A percentile compares a stretch with the other conserved stretches of the same genome.
phyloP scores from a whole-genome alignment of 169 alveolate genomes.

The Plasmodium gonderi region DNA sequence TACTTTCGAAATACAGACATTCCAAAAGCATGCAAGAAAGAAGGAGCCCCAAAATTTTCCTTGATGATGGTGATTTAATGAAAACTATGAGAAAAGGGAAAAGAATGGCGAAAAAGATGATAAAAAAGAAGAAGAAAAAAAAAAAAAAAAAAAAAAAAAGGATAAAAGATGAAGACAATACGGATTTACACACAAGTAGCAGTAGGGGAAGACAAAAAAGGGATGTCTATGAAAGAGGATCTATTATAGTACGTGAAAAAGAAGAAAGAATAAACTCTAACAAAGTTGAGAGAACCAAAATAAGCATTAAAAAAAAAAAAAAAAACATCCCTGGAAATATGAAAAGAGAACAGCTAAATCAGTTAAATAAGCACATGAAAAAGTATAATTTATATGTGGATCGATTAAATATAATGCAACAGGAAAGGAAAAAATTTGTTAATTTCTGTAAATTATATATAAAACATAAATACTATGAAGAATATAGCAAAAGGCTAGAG shows the following conservation, averaged over 20 bases:
- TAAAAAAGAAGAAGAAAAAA: background rate
- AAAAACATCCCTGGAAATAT: background rate
- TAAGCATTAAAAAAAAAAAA: slow-evolving; percentile 3
- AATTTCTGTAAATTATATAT: slow-evolving; percentile 41
- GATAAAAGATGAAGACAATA: background rate
- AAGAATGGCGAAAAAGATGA: background rate
- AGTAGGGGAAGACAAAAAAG: background rate
- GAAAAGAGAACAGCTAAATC: background rate
- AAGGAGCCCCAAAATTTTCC: background rate
- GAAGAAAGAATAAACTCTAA: too few species aligned
- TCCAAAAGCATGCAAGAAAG: background rate
- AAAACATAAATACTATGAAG: slow-evolving; percentile 22
- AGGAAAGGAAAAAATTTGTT: slow-evolving; percentile 49
- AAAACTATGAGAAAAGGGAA: background rate
- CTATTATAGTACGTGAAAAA: background rate
- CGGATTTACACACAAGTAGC: background rate
- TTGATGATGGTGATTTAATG: background rate
- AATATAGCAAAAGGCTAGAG: slow-evolving; percentile 28
- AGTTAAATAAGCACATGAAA: slow-evolving; percentile 18
- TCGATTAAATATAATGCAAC: background rate
- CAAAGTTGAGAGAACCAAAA: background rate
- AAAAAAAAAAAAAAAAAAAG: background rate
- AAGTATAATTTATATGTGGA: slow-evolving; percentile 14
- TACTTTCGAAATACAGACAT: background rate
- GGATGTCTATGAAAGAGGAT: background rate